phyloP scores from a whole-genome alignment of 176 grass and related monocot species.

The Thalia dealbata region DNA sequence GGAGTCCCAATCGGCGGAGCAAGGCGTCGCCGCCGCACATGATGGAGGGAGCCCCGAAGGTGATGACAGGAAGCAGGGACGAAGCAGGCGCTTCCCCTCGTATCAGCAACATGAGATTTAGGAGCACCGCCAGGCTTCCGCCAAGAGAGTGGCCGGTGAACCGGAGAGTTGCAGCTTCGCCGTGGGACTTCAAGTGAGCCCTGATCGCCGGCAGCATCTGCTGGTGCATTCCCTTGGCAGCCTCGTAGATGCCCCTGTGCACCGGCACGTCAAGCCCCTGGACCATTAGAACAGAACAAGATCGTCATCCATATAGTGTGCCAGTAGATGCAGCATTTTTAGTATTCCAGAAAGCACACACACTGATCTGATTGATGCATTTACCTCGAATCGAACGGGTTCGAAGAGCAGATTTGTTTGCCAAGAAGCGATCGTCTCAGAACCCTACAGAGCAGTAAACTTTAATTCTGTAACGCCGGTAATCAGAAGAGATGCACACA shows the following conservation, averaged over 20 bases:
- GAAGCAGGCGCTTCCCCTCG: slow-evolving; percentile 36
- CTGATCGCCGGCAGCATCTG: slow-evolving; percentile 74
- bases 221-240: slow-evolving; percentile 80
- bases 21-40: slow-evolving; percentile 89
- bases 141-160: slow-evolving; percentile 95
- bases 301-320: too few species aligned
- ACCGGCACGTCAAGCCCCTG: slow-evolving; percentile 72
- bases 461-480: neutral
- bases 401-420: slow-evolving; percentile 95
- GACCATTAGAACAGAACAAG: neutral
- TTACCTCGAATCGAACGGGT: slow-evolving; percentile 87
- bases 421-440: slow-evolving; percentile 76
- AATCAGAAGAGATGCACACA: neutral
- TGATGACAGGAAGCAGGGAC: slow-evolving; percentile 62
- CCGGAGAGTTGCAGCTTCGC: slow-evolving; percentile 36
- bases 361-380: too few species aligned
- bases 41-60: slow-evolving; percentile 80
- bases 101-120: slow-evolving; percentile 81
- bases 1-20: slow-evolving; percentile 51
- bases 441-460: slow-evolving; percentile 41
- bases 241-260: slow-evolving; percentile 88
- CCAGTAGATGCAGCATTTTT: too few species aligned
- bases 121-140: slow-evolving; percentile 61
- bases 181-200: slow-evolving; percentile 37
- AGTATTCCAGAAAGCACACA: too few species aligned